phyloP scores from a whole-genome alignment of 345 rosid species.

The Salix suchowensis region DNA sequence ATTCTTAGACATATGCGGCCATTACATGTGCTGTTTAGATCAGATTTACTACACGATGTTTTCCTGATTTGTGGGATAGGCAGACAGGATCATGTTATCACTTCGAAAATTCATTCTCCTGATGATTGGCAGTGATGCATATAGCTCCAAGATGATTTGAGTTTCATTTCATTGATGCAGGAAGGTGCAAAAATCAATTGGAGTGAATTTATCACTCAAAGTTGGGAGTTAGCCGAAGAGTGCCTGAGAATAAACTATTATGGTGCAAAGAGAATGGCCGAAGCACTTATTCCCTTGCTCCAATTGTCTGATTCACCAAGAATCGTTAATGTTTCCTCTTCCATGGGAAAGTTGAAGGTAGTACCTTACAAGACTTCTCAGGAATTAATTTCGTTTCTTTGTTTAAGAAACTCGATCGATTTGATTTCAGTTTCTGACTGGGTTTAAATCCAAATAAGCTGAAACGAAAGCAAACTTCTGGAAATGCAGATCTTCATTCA shows the following conservation, averaged over 20 bases:
- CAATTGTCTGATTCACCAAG: conserved; percentile 23
- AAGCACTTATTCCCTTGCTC: conserved; percentile 17
- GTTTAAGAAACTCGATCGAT: too few species aligned
- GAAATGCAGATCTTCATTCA: too few species aligned
- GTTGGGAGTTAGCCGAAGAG: conserved; percentile 6
- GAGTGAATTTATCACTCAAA: background rate
- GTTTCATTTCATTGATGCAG: conserved; percentile 2
- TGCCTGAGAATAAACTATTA: conserved; percentile 18
- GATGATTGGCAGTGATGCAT: background rate
- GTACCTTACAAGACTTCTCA: too few species aligned
- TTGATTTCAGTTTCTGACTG: too few species aligned
- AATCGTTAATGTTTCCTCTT: conserved; percentile 37
- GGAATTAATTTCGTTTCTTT: too few species aligned
- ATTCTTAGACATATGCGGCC: too few species aligned
- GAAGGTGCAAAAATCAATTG: background rate
- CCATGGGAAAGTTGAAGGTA: conserved; percentile 9
- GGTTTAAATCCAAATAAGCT: too few species aligned
- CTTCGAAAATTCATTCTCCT: background rate
- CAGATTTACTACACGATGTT: too few species aligned
- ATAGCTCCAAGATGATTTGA: background rate
- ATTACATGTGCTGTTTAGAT: too few species aligned
- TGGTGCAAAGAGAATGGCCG: conserved; percentile 16
- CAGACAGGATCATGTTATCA: too few species aligned
- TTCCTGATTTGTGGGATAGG: too few species aligned
- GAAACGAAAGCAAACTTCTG: too few species aligned